Conservation (phyloP, 257 asterid species). For the Leptodermis oblonga region DNA sequence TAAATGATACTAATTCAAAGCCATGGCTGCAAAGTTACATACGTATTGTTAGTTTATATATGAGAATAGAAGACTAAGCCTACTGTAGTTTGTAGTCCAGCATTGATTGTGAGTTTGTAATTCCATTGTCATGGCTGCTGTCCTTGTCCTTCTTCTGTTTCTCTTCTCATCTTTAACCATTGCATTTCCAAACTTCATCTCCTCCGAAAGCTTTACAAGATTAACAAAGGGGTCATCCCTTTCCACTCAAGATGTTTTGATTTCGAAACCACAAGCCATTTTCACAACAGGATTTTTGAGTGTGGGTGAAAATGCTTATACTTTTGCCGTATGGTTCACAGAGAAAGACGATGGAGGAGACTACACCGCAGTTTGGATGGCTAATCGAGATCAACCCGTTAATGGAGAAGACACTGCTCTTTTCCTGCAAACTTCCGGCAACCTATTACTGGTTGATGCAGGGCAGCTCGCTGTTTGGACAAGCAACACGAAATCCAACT, state of each 20-base stretch:
- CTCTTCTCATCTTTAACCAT: constrained; percentile 7
- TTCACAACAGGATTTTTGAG: constrained; percentile 28
- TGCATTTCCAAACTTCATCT: constrained; percentile 5
- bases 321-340: constrained; percentile 26
- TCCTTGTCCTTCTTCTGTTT: neutral
- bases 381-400: constrained; percentile 28
- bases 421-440: constrained; percentile 14
- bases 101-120: too few species aligned
- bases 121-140: constrained; percentile 8
- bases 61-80: too few species aligned
- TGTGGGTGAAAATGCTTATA: constrained; percentile 26
- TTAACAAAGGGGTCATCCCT: constrained; percentile 15
- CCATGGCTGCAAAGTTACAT: too few species aligned
- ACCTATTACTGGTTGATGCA: constrained; percentile 23
- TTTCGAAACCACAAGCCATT: constrained; percentile 14
- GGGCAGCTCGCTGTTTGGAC: constrained; percentile 21
- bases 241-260: constrained; percentile 9
- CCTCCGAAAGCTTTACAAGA: neutral
- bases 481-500: constrained; percentile 12
- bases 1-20: too few species aligned
- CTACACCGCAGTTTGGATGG: constrained; percentile 33
- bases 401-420: constrained; percentile 19
- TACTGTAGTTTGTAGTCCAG: too few species aligned
- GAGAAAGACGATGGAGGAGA: neutral
- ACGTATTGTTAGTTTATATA: too few species aligned